phyloP scores from a whole-genome alignment of 2,329 filamentous ascomycete genomes.

The Clonostachys rosea region DNA sequence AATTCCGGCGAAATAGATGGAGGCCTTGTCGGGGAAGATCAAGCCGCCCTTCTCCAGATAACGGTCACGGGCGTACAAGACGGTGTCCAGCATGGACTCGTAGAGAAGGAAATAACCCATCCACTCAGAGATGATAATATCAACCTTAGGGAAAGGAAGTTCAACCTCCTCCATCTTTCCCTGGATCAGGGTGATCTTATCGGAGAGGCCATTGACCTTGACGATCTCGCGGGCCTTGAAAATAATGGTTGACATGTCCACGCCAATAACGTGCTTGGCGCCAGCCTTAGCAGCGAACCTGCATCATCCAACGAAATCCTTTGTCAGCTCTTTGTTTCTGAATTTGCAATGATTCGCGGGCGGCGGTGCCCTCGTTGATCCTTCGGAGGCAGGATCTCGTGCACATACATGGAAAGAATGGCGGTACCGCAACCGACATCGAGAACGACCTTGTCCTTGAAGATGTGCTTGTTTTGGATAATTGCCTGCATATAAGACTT shows the following conservation, averaged over 20 bases:
- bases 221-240: slow-evolving; percentile 98
- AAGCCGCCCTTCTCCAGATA: slow-evolving; percentile 83
- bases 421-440: slow-evolving; percentile 97
- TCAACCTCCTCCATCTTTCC: slow-evolving; percentile 99
- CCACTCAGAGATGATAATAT: slow-evolving; percentile 99
- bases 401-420: slow-evolving; percentile 91
- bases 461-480: slow-evolving; percentile 92
- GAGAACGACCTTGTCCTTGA: slow-evolving; percentile 79
- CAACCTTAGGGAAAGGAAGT: slow-evolving; percentile 89
- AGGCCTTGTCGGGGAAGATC: slow-evolving; percentile 99
- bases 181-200: slow-evolving; percentile 96
- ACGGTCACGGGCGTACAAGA: slow-evolving; percentile 90
- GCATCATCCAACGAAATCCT: slow-evolving; percentile 1
- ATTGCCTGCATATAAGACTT: slow-evolving; percentile 96
- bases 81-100: slow-evolving; percentile 98
- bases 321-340: neutral
- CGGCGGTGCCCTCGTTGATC: neutral
- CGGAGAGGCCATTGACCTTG: slow-evolving; percentile 80
- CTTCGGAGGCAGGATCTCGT: neutral
- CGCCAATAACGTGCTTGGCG: slow-evolving; percentile 96
- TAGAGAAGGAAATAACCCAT: slow-evolving; percentile 99
- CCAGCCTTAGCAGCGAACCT: slow-evolving; percentile 97
- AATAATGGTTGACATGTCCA: slow-evolving; percentile 99
- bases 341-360: neutral
- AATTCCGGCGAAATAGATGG: slow-evolving; percentile 93